Evolutionary conservation across 2,329 filamentous ascomycete species (phyloP).

Genomic region (Fusarium udum): DNA sequence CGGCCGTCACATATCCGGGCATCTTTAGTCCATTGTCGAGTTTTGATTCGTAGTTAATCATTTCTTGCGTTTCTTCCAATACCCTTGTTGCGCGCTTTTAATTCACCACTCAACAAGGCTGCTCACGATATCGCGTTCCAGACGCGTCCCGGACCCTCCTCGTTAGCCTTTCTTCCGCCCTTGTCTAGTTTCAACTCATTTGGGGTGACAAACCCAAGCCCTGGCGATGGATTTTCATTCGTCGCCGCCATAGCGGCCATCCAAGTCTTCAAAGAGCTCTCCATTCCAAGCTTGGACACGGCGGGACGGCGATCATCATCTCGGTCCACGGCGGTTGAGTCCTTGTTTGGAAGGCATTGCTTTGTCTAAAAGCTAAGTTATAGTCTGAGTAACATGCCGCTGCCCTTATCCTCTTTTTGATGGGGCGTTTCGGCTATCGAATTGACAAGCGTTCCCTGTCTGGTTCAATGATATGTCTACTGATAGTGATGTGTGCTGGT

Average conservation of each 20-base stretch:
- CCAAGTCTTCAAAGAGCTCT: not conserved
- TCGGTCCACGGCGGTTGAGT: constrained; percentile 18
- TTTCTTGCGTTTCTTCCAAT: constrained; percentile 14
- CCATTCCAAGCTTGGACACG: constrained; percentile 16
- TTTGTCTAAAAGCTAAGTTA: not conserved
- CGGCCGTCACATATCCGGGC: constrained; percentile 27
- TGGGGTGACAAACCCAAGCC: constrained; percentile 17
- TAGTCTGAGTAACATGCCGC: not conserved
- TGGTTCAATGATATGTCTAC: not conserved
- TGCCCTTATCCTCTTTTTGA: constrained; percentile 3
- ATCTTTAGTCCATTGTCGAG: not conserved
- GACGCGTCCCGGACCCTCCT: constrained; percentile 24
- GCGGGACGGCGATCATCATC: constrained; percentile 31
- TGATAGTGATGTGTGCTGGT: not conserved
- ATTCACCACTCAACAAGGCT: constrained; percentile 20
- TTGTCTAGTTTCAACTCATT: constrained; percentile 16
- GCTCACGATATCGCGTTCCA: constrained; percentile 30
- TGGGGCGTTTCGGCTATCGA: constrained; percentile 16
- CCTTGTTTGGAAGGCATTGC: constrained; percentile 10
- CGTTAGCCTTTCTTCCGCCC: constrained; percentile 27
- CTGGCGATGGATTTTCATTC: constrained; percentile 29
- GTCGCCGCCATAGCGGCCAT: constrained; percentile 5
- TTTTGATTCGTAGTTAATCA: constrained; percentile 35
- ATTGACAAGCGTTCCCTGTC: constrained; percentile 5
- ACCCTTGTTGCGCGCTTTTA: constrained; percentile 41